Conservation (phyloP, 2,329 filamentous ascomycete genomes). For the Colletotrichum camelliae region DNA sequence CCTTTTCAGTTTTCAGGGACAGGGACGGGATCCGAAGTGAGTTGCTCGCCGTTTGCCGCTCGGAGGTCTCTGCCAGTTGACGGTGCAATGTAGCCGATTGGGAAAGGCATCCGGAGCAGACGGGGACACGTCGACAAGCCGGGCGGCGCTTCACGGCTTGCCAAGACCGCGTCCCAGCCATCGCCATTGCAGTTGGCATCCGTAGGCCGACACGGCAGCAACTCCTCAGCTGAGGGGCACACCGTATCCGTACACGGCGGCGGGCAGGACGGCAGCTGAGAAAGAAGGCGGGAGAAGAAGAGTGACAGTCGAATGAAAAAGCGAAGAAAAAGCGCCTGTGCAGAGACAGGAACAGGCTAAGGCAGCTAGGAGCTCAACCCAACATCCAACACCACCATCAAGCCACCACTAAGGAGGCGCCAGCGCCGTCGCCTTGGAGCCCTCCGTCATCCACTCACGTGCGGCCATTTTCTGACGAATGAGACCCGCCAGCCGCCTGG, state of each 20-base stretch:
- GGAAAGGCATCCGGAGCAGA: neutral
- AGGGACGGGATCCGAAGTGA: neutral
- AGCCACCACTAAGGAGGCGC: neutral
- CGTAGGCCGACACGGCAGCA: neutral
- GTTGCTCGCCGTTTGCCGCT: neutral
- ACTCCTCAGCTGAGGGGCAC: neutral
- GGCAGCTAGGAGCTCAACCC: neutral
- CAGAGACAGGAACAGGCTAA: neutral
- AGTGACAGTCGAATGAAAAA: neutral
- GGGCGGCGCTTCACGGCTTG: neutral
- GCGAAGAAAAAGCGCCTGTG: neutral
- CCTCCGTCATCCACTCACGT: conserved; percentile 11
- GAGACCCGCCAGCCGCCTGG: neutral
- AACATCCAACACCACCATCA: neutral
- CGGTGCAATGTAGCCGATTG: neutral
- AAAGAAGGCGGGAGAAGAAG: neutral
- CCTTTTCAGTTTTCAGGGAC: neutral
- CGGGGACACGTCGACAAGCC: neutral
- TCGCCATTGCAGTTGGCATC: neutral
- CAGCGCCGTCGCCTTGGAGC: neutral
- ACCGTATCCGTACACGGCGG: neutral
- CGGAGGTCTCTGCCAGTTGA: neutral
- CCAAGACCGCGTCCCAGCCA: neutral
- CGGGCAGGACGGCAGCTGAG: neutral
- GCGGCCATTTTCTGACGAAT: neutral